phyloP scores from a whole-genome alignment of 306 rosid species.

The Coriaria nepalensis region DNA sequence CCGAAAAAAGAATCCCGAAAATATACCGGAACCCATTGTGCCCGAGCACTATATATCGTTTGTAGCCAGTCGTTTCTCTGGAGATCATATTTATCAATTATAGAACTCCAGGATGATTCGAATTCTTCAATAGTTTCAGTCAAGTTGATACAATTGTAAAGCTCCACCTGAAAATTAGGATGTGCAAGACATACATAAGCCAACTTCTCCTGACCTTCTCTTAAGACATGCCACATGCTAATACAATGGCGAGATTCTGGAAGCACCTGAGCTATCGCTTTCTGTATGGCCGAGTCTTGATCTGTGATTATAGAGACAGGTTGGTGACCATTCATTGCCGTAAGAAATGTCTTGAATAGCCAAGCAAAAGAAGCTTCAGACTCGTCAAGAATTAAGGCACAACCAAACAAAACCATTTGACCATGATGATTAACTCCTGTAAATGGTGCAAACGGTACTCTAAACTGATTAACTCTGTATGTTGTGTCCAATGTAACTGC shows the following conservation, averaged over 20 bases:
- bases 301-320: conserved; percentile 74
- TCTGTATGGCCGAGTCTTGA: conserved; percentile 64
- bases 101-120: conserved; percentile 68
- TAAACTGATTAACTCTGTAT: conserved; percentile 52
- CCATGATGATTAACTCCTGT: conserved; percentile 91
- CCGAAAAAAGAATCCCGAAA: conserved; percentile 77
- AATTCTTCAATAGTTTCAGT: conserved; percentile 87
- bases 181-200: conserved; percentile 57
- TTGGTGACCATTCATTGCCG: conserved; percentile 66
- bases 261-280: conserved; percentile 70
- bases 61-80: conserved; percentile 72
- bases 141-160: conserved; percentile 77
- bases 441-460: conserved; percentile 76
- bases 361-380: conserved; percentile 80
- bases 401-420: conserved; percentile 73
- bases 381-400: conserved; percentile 80
- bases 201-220: conserved; percentile 87
- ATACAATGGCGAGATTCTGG: conserved; percentile 78
- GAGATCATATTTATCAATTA: conserved; percentile 71
- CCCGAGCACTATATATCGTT: conserved; percentile 57
- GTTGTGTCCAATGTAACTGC: conserved; percentile 62
- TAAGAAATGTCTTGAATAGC: conserved; percentile 71
- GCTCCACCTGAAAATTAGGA: conserved; percentile 71
- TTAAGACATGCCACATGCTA: conserved; percentile 77
- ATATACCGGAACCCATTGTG: conserved; percentile 84